A percentile compares a stretch with the other conserved stretches of the same genome.
phyloP scores from a whole-genome alignment of 495 filamentous ascomycete species.

The Trichocladium uniseriatum region DNA sequence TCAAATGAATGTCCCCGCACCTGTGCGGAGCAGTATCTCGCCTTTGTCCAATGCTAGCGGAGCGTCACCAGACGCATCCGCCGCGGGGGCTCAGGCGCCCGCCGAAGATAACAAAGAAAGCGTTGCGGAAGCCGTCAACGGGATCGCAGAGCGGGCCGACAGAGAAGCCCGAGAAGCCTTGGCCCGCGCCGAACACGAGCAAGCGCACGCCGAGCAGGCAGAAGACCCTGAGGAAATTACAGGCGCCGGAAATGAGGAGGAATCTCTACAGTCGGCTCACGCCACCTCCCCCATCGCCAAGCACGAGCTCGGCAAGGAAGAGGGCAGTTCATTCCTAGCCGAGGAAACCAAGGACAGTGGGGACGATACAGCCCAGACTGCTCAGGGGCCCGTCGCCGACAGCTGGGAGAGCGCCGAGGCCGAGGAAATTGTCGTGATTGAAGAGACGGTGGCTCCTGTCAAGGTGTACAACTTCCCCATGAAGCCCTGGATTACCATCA shows the following conservation, averaged over 20 bases:
- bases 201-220: conserved; percentile 40
- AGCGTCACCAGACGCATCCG: conserved; percentile 1
- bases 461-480: conserved; percentile 92
- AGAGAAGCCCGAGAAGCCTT: conserved; percentile 60
- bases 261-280: conserved; percentile 36
- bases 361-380: conserved; percentile 42
- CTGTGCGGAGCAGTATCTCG: conserved; percentile 5
- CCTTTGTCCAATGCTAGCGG: conserved; percentile 12
- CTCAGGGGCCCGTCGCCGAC: conserved; percentile 47
- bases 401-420: conserved; percentile 72
- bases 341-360: conserved; percentile 48
- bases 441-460: conserved; percentile 56
- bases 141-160: conserved; percentile 58
- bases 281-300: conserved; percentile 43
- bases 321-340: conserved; percentile 43
- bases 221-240: conserved; percentile 36
- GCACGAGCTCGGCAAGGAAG: conserved; percentile 49
- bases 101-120: conserved; percentile 47
- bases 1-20: conserved; percentile 8
- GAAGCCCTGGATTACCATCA: conserved; percentile 85
- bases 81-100: not conserved
- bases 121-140: conserved; percentile 61
- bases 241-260: conserved; percentile 35
- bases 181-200: conserved; percentile 45
- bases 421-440: conserved; percentile 61